Base-by-base conservation (phyloP, 2,329 filamentous ascomycete genomes). In the Alternaria sp. region DNA sequence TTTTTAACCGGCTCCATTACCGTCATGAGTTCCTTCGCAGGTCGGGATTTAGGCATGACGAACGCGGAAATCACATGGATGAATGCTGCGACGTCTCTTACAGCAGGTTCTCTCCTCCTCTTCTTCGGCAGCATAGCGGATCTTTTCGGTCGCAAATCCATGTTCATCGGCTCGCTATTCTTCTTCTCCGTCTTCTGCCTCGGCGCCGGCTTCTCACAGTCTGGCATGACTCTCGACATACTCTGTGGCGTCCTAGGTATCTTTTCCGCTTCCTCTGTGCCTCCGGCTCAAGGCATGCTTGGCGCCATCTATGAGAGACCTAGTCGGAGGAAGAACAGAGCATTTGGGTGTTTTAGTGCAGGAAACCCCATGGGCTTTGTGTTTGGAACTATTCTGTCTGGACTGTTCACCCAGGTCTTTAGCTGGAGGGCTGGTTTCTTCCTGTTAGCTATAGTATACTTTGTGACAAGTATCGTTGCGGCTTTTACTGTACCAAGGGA, bases 21-120 rank as follows among this genome's bases (percentile, higher is more conserved):
- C 3, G 88, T 90, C 59, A 87, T 89, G 61, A 88, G 87, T 1
- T 85, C 85, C 0, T 85, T 85, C 51, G 88, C 90, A 48, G 87
- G 84, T 2, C 71, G 76, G 14, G 86, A 89, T 61, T 74, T 91
- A 55, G 70, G 81, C 46, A 91, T 91, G 88, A 86, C 84, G 3
- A 86, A 85, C 47, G 86, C 87, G 1, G 83, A 91, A 68, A 85
- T 91, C 24, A 89, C 88, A 0, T 91, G 89, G 88, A 87, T 91
- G 61, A 83, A 82, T 47, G 88, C 88, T 7, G 84, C 88, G n/a
- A 82, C 85, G 39, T 85, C 86, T 79, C 81, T 91, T 16, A 86
- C 85, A 1, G 86, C 86, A 36, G 88, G 88, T 7, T 84, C 88
- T 0, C 87, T 91, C 66, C 82, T 91, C 63, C 82, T 91, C 8